Evolutionary conservation across 768 basidiomycete species (phyloP).

Genomic region (Lactarius sanguifluus): DNA sequence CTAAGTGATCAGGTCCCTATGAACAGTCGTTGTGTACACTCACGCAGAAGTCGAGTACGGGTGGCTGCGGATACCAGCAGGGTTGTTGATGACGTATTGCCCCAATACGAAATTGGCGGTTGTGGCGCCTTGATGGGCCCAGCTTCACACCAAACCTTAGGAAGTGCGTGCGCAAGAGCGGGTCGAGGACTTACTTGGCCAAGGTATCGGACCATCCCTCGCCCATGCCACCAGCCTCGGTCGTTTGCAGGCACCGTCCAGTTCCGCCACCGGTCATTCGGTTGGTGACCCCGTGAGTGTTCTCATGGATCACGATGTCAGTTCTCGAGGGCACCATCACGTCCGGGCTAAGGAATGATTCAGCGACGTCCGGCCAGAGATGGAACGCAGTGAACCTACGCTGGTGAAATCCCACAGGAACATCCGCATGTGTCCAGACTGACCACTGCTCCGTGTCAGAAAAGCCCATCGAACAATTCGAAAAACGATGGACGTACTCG

Average conservation of each 20-base stretch:
- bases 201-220: constrained; percentile 68
- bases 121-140: constrained; percentile 41
- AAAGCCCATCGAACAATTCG: not conserved
- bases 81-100: constrained; percentile 52
- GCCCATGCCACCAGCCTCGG: constrained; percentile 66
- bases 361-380: not conserved
- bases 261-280: constrained; percentile 54
- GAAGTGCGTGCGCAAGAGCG: constrained; percentile 11
- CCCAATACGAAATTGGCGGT: constrained; percentile 44
- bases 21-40: constrained; percentile 36
- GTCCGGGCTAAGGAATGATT: constrained; percentile 42
- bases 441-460: constrained; percentile 30
- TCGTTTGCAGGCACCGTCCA: constrained; percentile 59
- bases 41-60: constrained; percentile 58
- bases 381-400: constrained; percentile 29
- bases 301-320: constrained; percentile 54
- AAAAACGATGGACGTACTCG: constrained; percentile 38
- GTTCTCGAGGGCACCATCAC: constrained; percentile 67
- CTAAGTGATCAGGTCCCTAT: not conserved
- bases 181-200: constrained; percentile 28
- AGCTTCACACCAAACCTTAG: constrained; percentile 26
- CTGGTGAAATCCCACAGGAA: constrained; percentile 37
- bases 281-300: constrained; percentile 40
- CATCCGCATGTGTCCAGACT: constrained; percentile 48
- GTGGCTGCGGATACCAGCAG: constrained; percentile 53